Conservation (phyloP, 345 rosid species). For the Lepidium sativum region DNA sequence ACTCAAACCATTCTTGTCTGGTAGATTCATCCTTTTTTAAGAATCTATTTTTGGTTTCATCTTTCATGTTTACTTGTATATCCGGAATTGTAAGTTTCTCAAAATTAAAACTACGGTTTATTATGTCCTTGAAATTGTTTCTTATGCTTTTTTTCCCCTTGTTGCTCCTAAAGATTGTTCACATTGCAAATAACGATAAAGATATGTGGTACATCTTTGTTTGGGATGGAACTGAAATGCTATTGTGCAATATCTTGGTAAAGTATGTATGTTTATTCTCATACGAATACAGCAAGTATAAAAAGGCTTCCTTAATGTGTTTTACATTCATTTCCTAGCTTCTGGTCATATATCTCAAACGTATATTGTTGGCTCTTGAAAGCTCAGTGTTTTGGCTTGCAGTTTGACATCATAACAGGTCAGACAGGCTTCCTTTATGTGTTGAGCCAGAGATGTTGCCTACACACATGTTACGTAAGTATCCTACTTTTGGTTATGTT, state of each 20-base stretch:
- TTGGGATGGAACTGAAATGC: slow-evolving; percentile 28
- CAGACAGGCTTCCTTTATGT: slow-evolving; percentile 21
- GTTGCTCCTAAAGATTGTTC: slow-evolving; percentile 11
- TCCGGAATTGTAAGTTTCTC: neutral
- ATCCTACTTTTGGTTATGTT: slow-evolving; percentile 27
- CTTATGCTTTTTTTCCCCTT: neutral
- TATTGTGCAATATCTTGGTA: slow-evolving; percentile 4
- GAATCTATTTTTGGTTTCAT: neutral
- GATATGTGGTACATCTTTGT: slow-evolving; percentile 11
- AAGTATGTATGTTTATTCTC: slow-evolving; percentile 5
- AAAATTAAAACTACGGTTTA: neutral
- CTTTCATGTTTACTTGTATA: neutral
- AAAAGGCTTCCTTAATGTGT: neutral
- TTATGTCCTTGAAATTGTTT: neutral
- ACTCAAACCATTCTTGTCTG: slow-evolving; percentile 2
- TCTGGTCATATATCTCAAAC: neutral
- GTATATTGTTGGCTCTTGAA: neutral
- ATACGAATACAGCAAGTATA: neutral
- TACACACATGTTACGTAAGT: neutral
- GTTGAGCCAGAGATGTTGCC: slow-evolving; percentile 22
- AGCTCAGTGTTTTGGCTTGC: neutral
- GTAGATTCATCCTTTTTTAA: neutral
- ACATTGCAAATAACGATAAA: slow-evolving; percentile 7
- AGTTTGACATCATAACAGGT: slow-evolving; percentile 12
- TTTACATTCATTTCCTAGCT: neutral